A percentile compares a stretch with the other conserved stretches of the same genome.
Conservation (phyloP, 2,329 filamentous ascomycete genomes). For the Penicillium sclerotigenum region DNA sequence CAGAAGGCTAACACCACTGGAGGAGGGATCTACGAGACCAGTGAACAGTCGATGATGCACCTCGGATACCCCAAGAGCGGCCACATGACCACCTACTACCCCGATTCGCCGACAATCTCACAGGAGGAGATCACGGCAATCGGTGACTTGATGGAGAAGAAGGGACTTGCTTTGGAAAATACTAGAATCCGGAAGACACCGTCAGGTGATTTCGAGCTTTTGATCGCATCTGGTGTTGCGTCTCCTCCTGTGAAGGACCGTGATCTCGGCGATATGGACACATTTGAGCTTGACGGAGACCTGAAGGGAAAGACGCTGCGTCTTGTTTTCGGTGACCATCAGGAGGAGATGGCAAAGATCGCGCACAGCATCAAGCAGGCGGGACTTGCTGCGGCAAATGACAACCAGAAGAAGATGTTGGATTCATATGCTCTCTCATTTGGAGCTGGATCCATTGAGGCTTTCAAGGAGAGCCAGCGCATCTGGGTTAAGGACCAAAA, state of each 20-base stretch:
- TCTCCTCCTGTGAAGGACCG: constrained; percentile 60
- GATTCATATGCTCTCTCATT: constrained; percentile 73
- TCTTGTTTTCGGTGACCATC: constrained; percentile 72
- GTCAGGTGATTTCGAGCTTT: constrained; percentile 64
- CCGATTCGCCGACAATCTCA: constrained; percentile 69
- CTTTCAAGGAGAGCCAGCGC: constrained; percentile 76
- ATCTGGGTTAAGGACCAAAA: constrained; percentile 81
- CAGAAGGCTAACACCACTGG: constrained; percentile 56
- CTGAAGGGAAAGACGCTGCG: constrained; percentile 66
- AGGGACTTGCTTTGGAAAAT: constrained; percentile 70
- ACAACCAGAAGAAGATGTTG: constrained; percentile 71
- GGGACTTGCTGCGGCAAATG: constrained; percentile 66
- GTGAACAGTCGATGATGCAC: constrained; percentile 65
- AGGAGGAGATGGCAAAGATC: constrained; percentile 67
- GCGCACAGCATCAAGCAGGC: constrained; percentile 65
- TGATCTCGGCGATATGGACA: constrained; percentile 65
- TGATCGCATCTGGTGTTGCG: constrained; percentile 68
- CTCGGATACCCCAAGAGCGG: constrained; percentile 71
- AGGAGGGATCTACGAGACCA: constrained; percentile 68
- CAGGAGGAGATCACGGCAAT: constrained; percentile 71
- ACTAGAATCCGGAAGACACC: constrained; percentile 68
- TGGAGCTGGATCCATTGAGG: constrained; percentile 67
- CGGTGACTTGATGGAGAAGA: constrained; percentile 69
- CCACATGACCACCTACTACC: constrained; percentile 80
- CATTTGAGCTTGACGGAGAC: constrained; percentile 59